Percentiles rank a stretch among this genome's conserved stretches.
These are phyloP conservation scores for Coriaria nepalensis DNA, from an alignment of 306 rosid genomes.

Conservation along the genomic window DNA sequence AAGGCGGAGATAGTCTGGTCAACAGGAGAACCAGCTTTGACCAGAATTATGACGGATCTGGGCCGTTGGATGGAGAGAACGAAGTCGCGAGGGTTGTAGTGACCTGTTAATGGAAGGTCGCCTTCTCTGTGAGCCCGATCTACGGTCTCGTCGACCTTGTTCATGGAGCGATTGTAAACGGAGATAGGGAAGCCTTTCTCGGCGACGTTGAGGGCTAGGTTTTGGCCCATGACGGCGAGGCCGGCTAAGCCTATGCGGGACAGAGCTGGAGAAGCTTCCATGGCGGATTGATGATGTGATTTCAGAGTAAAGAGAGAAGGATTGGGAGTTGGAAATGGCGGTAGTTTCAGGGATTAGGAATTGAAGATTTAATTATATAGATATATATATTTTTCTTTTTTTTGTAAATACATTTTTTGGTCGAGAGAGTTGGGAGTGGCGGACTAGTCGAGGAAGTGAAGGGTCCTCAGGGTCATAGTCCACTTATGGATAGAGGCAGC, in stretches of 20 bases:
- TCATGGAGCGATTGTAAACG: conserved; percentile 78
- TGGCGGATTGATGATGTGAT: background rate
- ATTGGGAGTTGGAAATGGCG: conserved; percentile 2
- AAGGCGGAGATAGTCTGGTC: conserved; percentile 79
- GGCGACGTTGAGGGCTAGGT: conserved; percentile 87
- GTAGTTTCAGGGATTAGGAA: too few species aligned
- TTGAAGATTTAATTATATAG: background rate
- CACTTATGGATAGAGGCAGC: too few species aligned
- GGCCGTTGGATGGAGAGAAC: conserved; percentile 76
- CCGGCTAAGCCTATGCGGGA: conserved; percentile 91
- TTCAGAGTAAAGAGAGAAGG: background rate
- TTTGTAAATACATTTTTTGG: background rate
- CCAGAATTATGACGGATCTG: conserved; percentile 82
- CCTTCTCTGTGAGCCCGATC: conserved; percentile 67
- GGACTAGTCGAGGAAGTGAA: conserved; percentile 86
- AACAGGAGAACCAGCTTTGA: conserved; percentile 86
- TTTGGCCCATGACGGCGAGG: conserved; percentile 96
- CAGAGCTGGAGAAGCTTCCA: conserved; percentile 55
- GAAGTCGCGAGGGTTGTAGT: conserved; percentile 65
- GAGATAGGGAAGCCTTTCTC: conserved; percentile 95
- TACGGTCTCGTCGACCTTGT: conserved; percentile 83
- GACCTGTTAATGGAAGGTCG: conserved; percentile 51
- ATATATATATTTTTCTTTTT: background rate
- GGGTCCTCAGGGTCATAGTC: conserved; percentile 31
- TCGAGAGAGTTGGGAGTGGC: conserved; percentile 15